These are phyloP conservation scores for Combretum micranthum DNA, from an alignment of 345 rosid species.

Conservation along the genomic window DNA sequence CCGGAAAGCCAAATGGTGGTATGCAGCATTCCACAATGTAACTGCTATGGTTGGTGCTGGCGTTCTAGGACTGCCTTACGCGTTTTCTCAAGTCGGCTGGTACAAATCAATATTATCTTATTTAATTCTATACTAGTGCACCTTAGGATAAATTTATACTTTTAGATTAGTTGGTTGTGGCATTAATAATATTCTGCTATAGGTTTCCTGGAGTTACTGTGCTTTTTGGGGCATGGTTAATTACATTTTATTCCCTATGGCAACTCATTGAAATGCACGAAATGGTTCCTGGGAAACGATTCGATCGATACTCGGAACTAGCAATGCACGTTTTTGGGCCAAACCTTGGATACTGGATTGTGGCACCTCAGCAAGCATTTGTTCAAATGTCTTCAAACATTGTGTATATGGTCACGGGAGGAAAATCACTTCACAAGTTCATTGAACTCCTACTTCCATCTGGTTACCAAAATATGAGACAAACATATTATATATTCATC, in stretches of 20 bases:
- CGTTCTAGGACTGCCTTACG: conserved; percentile 58
- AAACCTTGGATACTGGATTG: conserved; percentile 55
- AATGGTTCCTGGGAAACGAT: conserved; percentile 56
- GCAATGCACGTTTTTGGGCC: conserved; percentile 64
- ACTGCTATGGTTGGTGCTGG: conserved; percentile 75
- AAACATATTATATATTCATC: conserved; percentile 49
- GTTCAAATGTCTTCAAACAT: conserved; percentile 49
- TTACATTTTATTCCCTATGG: conserved; percentile 50
- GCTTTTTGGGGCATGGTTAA: conserved; percentile 21
- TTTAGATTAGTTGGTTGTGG: too few species aligned
- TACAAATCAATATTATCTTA: neutral
- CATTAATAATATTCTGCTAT: too few species aligned
- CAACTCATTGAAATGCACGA: conserved; percentile 79
- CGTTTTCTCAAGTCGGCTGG: conserved; percentile 59
- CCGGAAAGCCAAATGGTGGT: conserved; percentile 66
- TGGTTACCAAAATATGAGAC: conserved; percentile 29
- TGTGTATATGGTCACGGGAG: conserved; percentile 69
- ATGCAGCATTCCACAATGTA: conserved; percentile 66
- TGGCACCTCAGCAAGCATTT: conserved; percentile 61
- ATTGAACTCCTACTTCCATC: conserved; percentile 24
- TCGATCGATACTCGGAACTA: conserved; percentile 59
- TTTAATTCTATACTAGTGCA: too few species aligned
- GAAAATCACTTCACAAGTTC: conserved; percentile 48
- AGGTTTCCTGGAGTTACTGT: too few species aligned
- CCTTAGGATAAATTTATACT: too few species aligned